Base-by-base conservation (phyloP, 371 early-diverging fungal genomes). In the Mortierella sp. region DNA sequence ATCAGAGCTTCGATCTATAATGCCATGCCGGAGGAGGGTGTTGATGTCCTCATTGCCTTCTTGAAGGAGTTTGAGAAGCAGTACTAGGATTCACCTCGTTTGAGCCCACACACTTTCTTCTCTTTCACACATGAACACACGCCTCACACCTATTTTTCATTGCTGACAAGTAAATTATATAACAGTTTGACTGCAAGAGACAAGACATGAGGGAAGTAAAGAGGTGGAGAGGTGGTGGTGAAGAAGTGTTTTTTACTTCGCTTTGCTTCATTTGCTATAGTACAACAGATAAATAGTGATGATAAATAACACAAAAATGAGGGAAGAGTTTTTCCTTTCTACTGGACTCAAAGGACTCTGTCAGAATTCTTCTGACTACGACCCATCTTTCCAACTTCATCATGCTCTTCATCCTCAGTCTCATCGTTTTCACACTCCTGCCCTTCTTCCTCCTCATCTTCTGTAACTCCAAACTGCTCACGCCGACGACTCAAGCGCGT, bases 1-100 rank as follows among this genome's bases (percentile, higher is more conserved):
- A 90, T 97, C 59, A 86, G 99, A 39, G 93, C 94, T 19, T 93
- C 93, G 42, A 86, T 98, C 42, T 99, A 99, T 82, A 99, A 99
- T 73, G 97, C 98, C 27, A 86, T 97, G 85, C 85, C 93, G 4
- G 76, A 90, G 56, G 93, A 95, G 43, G 94, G 90, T 48, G 94
- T 94, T 2, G 83, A 91, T 61, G 83, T 80, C 30, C 72, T 97
- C 54, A 89, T 91, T 6, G 80, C 63, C 4, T 97, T 90, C 64
- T 90, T 96, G 92, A 71, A 81, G 44, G 90, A 90, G 55, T 97
- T 97, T 85, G 89, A 88, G 70, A 70, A 79, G 48, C 57, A 76
- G 42, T 79, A 83, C 47, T n/a, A 26, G 14, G 24, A 24, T 11
- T 4, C n/a, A n/a, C n/a, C n/a, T n/a, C n/a, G n/a, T n/a, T n/a